These are phyloP conservation scores for Leccinum brunneo-olivaceum DNA, from an alignment of 1,284 basidiomycete species.

Conservation along the genomic window DNA sequence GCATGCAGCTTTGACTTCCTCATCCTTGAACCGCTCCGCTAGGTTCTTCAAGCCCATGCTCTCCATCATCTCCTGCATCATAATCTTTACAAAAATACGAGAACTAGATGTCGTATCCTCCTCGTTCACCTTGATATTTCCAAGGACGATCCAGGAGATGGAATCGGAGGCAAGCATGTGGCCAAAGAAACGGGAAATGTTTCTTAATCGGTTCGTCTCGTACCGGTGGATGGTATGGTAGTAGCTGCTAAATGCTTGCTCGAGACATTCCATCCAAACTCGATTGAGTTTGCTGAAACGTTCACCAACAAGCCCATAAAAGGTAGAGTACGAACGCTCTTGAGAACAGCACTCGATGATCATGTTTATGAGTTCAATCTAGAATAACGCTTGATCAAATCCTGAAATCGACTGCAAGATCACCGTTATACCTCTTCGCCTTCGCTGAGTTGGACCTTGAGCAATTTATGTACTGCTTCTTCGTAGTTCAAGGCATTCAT, in stretches of 20 bases:
- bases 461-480: slow-evolving; percentile 96
- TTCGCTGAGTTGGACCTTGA: slow-evolving; percentile 88
- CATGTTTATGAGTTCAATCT: slow-evolving; percentile 98
- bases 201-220: slow-evolving; percentile 95
- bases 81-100: slow-evolving; percentile 96
- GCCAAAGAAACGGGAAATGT: slow-evolving; percentile 96
- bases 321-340: slow-evolving; percentile 93
- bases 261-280: slow-evolving; percentile 86
- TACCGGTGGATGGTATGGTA: slow-evolving; percentile 98
- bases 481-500: slow-evolving; percentile 98
- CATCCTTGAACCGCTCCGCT: slow-evolving; percentile 81
- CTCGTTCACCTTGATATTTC: slow-evolving; percentile 89
- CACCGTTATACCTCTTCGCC: slow-evolving; percentile 75
- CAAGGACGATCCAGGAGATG: slow-evolving; percentile 84
- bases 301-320: slow-evolving; percentile 94
- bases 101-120: slow-evolving; percentile 95
- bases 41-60: slow-evolving; percentile 83
- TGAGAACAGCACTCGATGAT: slow-evolving; percentile 99
- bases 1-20: slow-evolving; percentile 72
- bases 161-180: slow-evolving; percentile 82
- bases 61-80: slow-evolving; percentile 93
- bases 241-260: slow-evolving; percentile 84
- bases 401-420: not conserved
- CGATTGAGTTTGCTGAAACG: slow-evolving; percentile 95
- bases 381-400: not conserved